A percentile compares a stretch with the other conserved stretches of the same genome.
phyloP scores from a whole-genome alignment of 768 basidiomycete genomes.

The Coprinopsis marcescibilis region DNA sequence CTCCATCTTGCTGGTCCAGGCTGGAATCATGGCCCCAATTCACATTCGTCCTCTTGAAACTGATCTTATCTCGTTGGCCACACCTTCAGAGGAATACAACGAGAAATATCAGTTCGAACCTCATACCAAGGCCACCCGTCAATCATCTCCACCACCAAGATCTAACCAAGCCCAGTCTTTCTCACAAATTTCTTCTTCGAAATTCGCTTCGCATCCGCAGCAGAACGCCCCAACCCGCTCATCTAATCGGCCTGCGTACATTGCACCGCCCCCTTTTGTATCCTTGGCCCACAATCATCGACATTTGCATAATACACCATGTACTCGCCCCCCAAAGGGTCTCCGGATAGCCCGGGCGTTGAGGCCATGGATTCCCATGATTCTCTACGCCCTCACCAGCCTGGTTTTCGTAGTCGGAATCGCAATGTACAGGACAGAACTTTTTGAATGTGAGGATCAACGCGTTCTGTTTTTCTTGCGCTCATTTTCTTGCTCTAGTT shows the following conservation, averaged over 20 bases:
- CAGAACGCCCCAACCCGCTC: background rate
- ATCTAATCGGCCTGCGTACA: background rate
- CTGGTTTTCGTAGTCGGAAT: slow-evolving; percentile 77
- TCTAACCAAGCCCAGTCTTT: background rate
- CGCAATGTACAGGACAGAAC: slow-evolving; percentile 74
- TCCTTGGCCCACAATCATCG: background rate
- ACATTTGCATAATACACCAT: slow-evolving; percentile 1
- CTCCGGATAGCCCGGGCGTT: slow-evolving; percentile 54
- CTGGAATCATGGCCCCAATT: slow-evolving; percentile 9
- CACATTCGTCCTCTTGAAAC: slow-evolving; percentile 17
- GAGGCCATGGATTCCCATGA: slow-evolving; percentile 71
- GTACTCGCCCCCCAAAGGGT: slow-evolving; percentile 31
- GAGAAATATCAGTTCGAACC: too few relatives aligned
- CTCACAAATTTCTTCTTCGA: slow-evolving; percentile 3
- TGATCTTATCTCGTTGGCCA: slow-evolving; percentile 25
- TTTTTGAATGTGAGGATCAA: slow-evolving; percentile 66
- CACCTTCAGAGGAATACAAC: slow-evolving; percentile 10
- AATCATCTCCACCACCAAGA: background rate
- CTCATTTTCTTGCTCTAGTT: slow-evolving; percentile 34
- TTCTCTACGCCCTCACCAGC: slow-evolving; percentile 72
- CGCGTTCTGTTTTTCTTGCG: slow-evolving; percentile 4
- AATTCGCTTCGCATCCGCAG: background rate
- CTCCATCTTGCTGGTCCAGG: slow-evolving; percentile 18
- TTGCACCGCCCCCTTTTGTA: background rate
- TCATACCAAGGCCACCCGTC: slow-evolving; percentile 4